Conservation (phyloP, 2,329 filamentous ascomycete species). For the Phoma sp. region DNA sequence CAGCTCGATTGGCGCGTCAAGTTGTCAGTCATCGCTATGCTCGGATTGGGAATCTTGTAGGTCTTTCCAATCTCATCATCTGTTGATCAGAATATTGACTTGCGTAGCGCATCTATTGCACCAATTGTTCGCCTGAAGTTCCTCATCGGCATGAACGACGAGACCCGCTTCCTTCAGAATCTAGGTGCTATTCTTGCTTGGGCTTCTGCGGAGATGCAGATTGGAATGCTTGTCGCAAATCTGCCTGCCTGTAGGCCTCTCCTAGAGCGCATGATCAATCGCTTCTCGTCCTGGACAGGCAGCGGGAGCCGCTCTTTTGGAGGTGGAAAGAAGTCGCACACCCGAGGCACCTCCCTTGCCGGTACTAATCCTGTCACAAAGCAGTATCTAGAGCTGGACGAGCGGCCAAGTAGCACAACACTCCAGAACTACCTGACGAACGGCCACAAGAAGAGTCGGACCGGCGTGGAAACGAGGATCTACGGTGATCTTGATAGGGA, state of each 20-base stretch:
- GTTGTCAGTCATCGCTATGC: slow-evolving; percentile 49
- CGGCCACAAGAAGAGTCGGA: background rate
- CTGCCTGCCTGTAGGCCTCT: slow-evolving; percentile 19
- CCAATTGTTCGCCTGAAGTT: slow-evolving; percentile 22
- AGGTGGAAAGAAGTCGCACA: slow-evolving; percentile 6
- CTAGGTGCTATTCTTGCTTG: slow-evolving; percentile 18
- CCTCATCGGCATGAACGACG: slow-evolving; percentile 18
- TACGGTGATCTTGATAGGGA: slow-evolving; percentile 16
- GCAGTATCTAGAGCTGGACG: slow-evolving; percentile 17
- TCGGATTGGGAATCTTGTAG: slow-evolving; percentile 17
- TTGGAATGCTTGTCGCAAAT: slow-evolving; percentile 23
- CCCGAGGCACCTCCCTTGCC: background rate
- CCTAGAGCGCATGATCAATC: slow-evolving; percentile 14
- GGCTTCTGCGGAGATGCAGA: slow-evolving; percentile 19
- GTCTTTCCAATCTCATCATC: background rate
- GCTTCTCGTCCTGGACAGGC: slow-evolving; percentile 16
- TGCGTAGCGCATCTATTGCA: slow-evolving; percentile 15
- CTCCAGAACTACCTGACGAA: slow-evolving; percentile 10
- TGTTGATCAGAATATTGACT: background rate
- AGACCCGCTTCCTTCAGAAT: slow-evolving; percentile 14
- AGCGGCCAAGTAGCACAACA: slow-evolving; percentile 10
- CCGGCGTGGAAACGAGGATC: slow-evolving; percentile 20
- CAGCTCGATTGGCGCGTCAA: slow-evolving; percentile 60
- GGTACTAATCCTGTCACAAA: slow-evolving; percentile 6
- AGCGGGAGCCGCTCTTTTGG: slow-evolving; percentile 7